phyloP scores from a whole-genome alignment of 495 filamentous ascomycete genomes.

The Penicillium turbatum region DNA sequence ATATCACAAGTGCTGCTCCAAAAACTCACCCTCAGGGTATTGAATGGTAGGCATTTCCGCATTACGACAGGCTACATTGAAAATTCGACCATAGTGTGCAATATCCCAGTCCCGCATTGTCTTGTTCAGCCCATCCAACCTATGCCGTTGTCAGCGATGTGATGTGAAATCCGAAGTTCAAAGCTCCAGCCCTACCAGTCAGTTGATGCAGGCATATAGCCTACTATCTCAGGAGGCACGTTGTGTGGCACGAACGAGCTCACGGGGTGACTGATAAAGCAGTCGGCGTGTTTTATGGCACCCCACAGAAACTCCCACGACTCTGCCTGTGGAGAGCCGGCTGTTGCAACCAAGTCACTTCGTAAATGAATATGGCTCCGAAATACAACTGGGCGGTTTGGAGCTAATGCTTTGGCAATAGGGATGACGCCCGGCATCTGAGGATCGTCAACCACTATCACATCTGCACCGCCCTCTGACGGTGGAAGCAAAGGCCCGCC shows the following conservation, averaged over 20 bases:
- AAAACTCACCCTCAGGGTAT: slow-evolving; percentile 56
- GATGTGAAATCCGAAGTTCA: not conserved
- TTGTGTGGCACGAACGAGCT: slow-evolving; percentile 67
- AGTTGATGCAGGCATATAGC: slow-evolving; percentile 78
- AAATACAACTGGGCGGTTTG: slow-evolving; percentile 72
- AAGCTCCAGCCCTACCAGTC: slow-evolving; percentile 60
- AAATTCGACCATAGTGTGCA: slow-evolving; percentile 71
- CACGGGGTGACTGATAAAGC: slow-evolving; percentile 85
- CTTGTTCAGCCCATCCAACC: slow-evolving; percentile 87
- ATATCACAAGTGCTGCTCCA: too few relatives aligned
- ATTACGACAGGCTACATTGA: slow-evolving; percentile 60
- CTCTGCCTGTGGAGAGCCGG: slow-evolving; percentile 64
- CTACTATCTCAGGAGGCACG: slow-evolving; percentile 63
- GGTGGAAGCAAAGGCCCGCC: slow-evolving; percentile 65
- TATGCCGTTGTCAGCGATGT: slow-evolving; percentile 27
- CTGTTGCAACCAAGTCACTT: slow-evolving; percentile 60
- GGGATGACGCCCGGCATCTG: slow-evolving; percentile 84
- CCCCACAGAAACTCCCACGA: slow-evolving; percentile 78
- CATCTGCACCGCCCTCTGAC: slow-evolving; percentile 70
- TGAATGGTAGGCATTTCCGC: slow-evolving; percentile 55
- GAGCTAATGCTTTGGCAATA: slow-evolving; percentile 65
- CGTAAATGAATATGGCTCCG: slow-evolving; percentile 84
- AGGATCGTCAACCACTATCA: slow-evolving; percentile 79
- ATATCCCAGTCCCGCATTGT: slow-evolving; percentile 66
- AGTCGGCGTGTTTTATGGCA: slow-evolving; percentile 63